Conservation (phyloP, 2,329 filamentous ascomycete species). For the Colletotrichum euphorbiae region DNA sequence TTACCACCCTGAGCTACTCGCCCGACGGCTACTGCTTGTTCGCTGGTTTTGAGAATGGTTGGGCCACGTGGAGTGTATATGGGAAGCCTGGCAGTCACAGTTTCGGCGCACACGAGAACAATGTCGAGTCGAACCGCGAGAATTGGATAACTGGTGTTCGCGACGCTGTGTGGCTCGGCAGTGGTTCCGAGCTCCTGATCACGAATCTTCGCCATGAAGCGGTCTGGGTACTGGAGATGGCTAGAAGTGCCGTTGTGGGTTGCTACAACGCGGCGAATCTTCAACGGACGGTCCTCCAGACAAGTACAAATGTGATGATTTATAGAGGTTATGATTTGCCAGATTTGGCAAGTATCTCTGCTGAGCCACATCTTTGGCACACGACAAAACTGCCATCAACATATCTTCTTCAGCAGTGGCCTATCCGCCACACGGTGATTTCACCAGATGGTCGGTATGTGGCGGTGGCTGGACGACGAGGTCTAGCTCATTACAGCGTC, state of each 20-base stretch:
- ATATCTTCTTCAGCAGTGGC: constrained; percentile 94
- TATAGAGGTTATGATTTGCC: constrained; percentile 94
- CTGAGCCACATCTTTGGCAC: constrained; percentile 95
- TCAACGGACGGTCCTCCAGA: constrained; percentile 88
- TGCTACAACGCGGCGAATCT: constrained; percentile 94
- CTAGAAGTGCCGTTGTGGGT: constrained; percentile 90
- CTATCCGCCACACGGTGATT: constrained; percentile 86
- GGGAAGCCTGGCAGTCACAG: constrained; percentile 89
- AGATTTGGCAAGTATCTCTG: constrained; percentile 90
- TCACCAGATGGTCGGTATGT: constrained; percentile 94
- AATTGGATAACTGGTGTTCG: constrained; percentile 85
- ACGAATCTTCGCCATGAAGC: constrained; percentile 77
- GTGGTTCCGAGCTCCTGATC: constrained; percentile 87
- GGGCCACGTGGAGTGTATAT: constrained; percentile 98
- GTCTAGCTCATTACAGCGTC: constrained; percentile 94
- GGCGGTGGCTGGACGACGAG: constrained; percentile 92
- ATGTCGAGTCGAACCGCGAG: constrained; percentile 78
- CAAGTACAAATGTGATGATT: constrained; percentile 87
- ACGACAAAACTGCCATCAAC: constrained; percentile 85
- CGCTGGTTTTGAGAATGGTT: constrained; percentile 90
- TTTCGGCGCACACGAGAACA: constrained; percentile 75
- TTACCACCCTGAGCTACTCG: constrained; percentile 86
- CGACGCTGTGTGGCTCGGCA: constrained; percentile 87
- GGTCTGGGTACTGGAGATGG: constrained; percentile 91
- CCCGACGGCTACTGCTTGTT: constrained; percentile 97